A percentile compares a stretch with the other conserved stretches of the same genome.
Conservation (phyloP, 768 basidiomycete genomes). For the Suillus sp. region DNA sequence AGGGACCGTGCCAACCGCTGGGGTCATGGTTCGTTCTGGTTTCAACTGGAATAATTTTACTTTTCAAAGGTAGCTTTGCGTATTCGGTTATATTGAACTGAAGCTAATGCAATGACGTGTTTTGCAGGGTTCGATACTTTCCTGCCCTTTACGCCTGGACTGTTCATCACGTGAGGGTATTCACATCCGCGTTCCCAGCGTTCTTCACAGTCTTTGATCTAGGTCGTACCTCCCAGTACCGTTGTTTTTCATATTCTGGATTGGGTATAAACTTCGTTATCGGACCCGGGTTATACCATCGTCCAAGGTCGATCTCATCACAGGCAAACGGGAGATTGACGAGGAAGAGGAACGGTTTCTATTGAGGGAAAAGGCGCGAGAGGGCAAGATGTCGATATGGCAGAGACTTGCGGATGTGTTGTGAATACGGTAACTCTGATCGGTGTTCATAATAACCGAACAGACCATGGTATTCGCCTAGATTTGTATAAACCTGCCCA, state of each 20-base stretch:
- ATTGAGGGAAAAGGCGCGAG: conserved; percentile 30
- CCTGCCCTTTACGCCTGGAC: conserved; percentile 50
- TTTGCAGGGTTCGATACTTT: conserved; percentile 41
- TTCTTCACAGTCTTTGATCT: neutral
- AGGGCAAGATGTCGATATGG: conserved; percentile 22
- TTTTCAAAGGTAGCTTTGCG: conserved; percentile 60
- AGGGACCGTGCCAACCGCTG: conserved; percentile 63
- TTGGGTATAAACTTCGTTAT: conserved; percentile 39
- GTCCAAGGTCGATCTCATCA: conserved; percentile 60
- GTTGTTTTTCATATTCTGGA: conserved; percentile 38
- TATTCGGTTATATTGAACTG: conserved; percentile 46
- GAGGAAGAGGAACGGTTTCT: conserved; percentile 58
- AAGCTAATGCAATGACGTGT: conserved; percentile 25
- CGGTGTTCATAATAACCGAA: neutral
- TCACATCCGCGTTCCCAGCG: conserved; percentile 8
- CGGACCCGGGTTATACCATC: conserved; percentile 39
- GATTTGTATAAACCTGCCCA: neutral
- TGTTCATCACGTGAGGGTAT: conserved; percentile 56
- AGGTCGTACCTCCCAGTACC: conserved; percentile 36
- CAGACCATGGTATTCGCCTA: neutral
- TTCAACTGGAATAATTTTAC: conserved; percentile 52
- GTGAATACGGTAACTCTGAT: conserved; percentile 18
- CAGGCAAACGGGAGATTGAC: conserved; percentile 59
- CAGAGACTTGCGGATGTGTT: conserved; percentile 29
- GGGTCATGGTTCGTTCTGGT: conserved; percentile 64